Percentiles rank a stretch among this genome's conserved stretches.
Conservation (phyloP, 805 yeast species). For the Wickerhamomyces rabaulensis region DNA sequence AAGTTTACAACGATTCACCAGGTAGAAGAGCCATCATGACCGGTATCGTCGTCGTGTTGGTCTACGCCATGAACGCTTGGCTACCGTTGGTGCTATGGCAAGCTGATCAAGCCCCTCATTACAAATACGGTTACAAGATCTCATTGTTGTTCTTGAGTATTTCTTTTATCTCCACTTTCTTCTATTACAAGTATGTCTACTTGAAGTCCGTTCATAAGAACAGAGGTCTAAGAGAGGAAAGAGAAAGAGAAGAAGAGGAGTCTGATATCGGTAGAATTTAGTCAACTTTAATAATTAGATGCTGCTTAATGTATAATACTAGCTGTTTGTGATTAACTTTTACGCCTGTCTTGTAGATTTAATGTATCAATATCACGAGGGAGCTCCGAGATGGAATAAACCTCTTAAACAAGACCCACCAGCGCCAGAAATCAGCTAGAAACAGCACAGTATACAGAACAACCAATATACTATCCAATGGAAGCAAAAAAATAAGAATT, state of each 20-base stretch:
- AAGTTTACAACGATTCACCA: constrained; percentile 25
- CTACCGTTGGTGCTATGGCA: constrained; percentile 36
- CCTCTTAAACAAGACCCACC: too few species aligned
- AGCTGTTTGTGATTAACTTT: too few species aligned
- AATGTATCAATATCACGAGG: too few species aligned
- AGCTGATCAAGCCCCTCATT: constrained; percentile 38
- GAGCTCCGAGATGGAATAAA: too few species aligned
- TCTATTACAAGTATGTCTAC: neutral
- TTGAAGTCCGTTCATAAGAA: neutral
- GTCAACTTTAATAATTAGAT: too few species aligned
- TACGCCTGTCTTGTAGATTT: too few species aligned
- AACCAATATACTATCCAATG: too few species aligned
- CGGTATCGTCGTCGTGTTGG: constrained; percentile 35
- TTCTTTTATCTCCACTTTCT: neutral
- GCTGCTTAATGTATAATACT: too few species aligned
- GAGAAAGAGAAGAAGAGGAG: neutral
- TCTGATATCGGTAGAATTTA: neutral
- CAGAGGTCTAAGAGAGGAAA: too few species aligned
- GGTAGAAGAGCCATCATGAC: constrained; percentile 34
- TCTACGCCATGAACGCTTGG: constrained; percentile 42
- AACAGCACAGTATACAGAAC: too few species aligned
- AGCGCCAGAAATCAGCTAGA: too few species aligned
- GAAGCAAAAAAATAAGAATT: neutral
- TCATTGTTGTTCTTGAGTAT: neutral
- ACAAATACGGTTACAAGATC: constrained; percentile 30